Percentiles rank a stretch among this genome's conserved stretches.
These are phyloP conservation scores for Dryas drummondii DNA, from an alignment of 306 rosid genomes.

Conservation along the genomic window DNA sequence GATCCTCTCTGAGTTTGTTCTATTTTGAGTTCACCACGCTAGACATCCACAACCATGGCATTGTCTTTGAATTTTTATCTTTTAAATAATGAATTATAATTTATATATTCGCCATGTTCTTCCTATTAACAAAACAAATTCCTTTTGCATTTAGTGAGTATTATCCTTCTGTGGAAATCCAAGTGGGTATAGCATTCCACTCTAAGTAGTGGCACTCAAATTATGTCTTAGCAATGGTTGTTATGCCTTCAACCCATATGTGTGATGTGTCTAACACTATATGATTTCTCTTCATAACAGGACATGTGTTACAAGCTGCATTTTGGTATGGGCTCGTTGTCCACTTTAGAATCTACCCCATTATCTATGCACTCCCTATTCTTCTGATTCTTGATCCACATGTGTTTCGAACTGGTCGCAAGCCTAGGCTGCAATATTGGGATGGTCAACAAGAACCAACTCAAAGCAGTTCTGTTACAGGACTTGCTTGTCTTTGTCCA, in stretches of 20 bases:
- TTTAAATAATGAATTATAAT: not conserved
- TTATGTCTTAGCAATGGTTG: not conserved
- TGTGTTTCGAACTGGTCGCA: constrained; percentile 55
- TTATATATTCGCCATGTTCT: not conserved
- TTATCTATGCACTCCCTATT: constrained; percentile 74
- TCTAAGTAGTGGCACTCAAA: not conserved
- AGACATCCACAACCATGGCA: not conserved
- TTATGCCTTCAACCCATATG: not conserved
- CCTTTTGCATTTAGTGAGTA: not conserved
- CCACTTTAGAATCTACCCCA: constrained; percentile 90
- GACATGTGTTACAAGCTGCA: constrained; percentile 81
- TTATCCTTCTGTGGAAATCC: not conserved
- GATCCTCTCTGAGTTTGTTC: not conserved
- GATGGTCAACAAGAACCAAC: constrained; percentile 38
- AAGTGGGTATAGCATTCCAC: not conserved
- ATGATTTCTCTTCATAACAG: constrained; percentile 44
- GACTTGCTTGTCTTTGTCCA: constrained; percentile 27
- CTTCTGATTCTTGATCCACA: constrained; percentile 75
- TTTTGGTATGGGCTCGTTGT: constrained; percentile 93
- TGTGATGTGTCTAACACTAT: constrained; percentile 21
- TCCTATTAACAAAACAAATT: not conserved
- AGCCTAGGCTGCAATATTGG: constrained; percentile 69
- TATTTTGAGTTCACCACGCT: not conserved
- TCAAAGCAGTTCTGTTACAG: constrained; percentile 24
- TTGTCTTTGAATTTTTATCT: not conserved